Evolutionary conservation across 208 protist species (phyloP).

Genomic region (Leishmania martiniquensis): DNA sequence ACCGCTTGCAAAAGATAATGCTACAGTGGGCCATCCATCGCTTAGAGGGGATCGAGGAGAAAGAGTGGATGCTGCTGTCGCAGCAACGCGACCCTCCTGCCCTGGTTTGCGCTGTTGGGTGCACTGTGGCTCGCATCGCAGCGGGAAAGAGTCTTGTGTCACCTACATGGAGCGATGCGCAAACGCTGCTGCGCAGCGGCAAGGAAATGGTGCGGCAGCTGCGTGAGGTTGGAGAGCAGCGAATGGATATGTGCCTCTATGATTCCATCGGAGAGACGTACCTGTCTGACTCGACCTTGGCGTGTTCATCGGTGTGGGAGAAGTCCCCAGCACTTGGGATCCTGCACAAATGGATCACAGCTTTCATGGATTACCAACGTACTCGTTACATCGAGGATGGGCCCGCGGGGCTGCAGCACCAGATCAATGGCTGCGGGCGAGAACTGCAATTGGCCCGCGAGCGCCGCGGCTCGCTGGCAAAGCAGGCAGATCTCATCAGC

Average conservation of each 20-base stretch:
- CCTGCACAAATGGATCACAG: conserved; percentile 60
- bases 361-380: conserved; percentile 55
- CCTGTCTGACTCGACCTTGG: conserved; percentile 18
- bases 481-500: conserved; percentile 36
- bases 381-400: conserved; percentile 37
- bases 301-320: conserved; percentile 15
- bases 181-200: conserved; percentile 13
- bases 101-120: conserved; percentile 17
- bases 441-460: conserved; percentile 26
- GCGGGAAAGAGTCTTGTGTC: conserved; percentile 15
- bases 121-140: conserved; percentile 25
- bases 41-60: conserved; percentile 17
- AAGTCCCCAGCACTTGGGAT: conserved; percentile 31
- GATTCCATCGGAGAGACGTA: conserved; percentile 15
- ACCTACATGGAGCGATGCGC: conserved; percentile 25
- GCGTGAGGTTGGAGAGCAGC: conserved; percentile 16
- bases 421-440: conserved; percentile 36
- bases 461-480: conserved; percentile 31
- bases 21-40: conserved; percentile 23
- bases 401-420: conserved; percentile 40
- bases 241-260: conserved; percentile 18
- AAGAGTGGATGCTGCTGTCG: conserved; percentile 22
- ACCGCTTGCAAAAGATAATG: conserved; percentile 21
- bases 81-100: conserved; percentile 18
- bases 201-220: conserved; percentile 16